Percentiles rank a stretch among this genome's conserved stretches.
Conservation (phyloP, 2,329 filamentous ascomycete genomes). For the Trichoderma atroviride region DNA sequence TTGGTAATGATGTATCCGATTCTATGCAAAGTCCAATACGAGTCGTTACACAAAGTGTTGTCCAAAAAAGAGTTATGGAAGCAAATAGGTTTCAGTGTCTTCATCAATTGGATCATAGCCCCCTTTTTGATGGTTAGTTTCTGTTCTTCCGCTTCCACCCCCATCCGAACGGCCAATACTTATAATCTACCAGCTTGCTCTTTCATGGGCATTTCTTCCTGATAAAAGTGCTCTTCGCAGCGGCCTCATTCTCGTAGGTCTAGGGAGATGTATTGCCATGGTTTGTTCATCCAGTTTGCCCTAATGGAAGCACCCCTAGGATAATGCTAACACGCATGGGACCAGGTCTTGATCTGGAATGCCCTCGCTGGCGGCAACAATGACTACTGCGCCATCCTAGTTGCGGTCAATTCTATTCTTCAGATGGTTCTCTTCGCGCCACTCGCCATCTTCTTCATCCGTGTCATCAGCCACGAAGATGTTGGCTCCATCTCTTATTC, state of each 20-base stretch:
- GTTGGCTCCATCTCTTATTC: conserved; percentile 55
- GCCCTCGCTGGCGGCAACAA: conserved; percentile 68
- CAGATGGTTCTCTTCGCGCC: conserved; percentile 76
- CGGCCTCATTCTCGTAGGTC: conserved; percentile 78
- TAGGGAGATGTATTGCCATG: conserved; percentile 90
- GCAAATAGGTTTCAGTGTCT: conserved; percentile 74
- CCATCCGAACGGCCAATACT: neutral
- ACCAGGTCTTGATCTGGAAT: conserved; percentile 67
- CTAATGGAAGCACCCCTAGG: neutral
- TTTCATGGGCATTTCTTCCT: conserved; percentile 70
- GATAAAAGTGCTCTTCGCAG: conserved; percentile 60
- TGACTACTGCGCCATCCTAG: conserved; percentile 82
- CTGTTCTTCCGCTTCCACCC: too few relatives aligned
- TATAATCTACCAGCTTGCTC: conserved; percentile 54
- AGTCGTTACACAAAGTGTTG: conserved; percentile 70
- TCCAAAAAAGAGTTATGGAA: conserved; percentile 67
- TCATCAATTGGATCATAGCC: conserved; percentile 82
- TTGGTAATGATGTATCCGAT: conserved; percentile 96
- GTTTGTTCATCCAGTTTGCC: conserved; percentile 43
- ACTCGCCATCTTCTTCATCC: conserved; percentile 69
- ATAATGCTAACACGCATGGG: neutral
- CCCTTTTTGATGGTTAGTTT: conserved; percentile 74
- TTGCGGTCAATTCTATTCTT: conserved; percentile 73
- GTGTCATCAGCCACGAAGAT: conserved; percentile 61
- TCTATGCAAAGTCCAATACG: conserved; percentile 81